Evolutionary conservation across 2,329 filamentous ascomycete species (phyloP).

Genomic region (Xylariaceae sp.): DNA sequence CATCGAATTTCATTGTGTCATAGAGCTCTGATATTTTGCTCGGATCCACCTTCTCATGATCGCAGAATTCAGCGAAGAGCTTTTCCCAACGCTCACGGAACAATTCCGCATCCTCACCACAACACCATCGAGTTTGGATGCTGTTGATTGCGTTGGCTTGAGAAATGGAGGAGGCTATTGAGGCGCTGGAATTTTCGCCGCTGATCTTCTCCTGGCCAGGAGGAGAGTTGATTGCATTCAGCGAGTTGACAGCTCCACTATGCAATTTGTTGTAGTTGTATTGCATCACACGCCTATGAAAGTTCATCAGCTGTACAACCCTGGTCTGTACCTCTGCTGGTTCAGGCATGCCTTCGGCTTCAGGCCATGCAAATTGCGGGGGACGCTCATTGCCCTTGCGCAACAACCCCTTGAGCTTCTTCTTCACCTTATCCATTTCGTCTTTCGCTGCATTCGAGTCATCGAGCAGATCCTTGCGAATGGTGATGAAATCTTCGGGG

Average conservation of each 20-base stretch:
- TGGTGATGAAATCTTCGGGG: slow-evolving; percentile 77
- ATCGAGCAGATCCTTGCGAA: slow-evolving; percentile 91
- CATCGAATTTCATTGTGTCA: slow-evolving; percentile 99
- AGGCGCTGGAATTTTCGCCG: slow-evolving; percentile 36
- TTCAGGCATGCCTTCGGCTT: slow-evolving; percentile 87
- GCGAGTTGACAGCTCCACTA: slow-evolving; percentile 59
- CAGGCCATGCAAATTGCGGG: slow-evolving; percentile 96
- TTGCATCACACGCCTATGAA: slow-evolving; percentile 91
- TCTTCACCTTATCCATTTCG: slow-evolving; percentile 99
- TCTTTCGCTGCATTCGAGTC: slow-evolving; percentile 98
- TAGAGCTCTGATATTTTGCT: slow-evolving; percentile 98
- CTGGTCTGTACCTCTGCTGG: slow-evolving; percentile 88
- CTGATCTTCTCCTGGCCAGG: slow-evolving; percentile 42
- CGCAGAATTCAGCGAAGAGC: slow-evolving; percentile 92
- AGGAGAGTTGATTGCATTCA: slow-evolving; percentile 50
- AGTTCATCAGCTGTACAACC: slow-evolving; percentile 96
- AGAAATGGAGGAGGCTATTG: slow-evolving; percentile 47
- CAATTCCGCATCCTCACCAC: slow-evolving; percentile 87
- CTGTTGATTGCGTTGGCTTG: slow-evolving; percentile 59
- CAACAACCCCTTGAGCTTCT: slow-evolving; percentile 91
- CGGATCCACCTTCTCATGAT: slow-evolving; percentile 95
- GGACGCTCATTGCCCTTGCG: slow-evolving; percentile 91
- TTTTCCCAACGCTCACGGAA: slow-evolving; percentile 99
- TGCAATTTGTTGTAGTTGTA: slow-evolving; percentile 84
- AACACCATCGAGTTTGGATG: slow-evolving; percentile 93